Percentiles rank a stretch among this genome's conserved stretches.
phyloP scores from a whole-genome alignment of 306 rosid species.

The Crotalaria pallida region DNA sequence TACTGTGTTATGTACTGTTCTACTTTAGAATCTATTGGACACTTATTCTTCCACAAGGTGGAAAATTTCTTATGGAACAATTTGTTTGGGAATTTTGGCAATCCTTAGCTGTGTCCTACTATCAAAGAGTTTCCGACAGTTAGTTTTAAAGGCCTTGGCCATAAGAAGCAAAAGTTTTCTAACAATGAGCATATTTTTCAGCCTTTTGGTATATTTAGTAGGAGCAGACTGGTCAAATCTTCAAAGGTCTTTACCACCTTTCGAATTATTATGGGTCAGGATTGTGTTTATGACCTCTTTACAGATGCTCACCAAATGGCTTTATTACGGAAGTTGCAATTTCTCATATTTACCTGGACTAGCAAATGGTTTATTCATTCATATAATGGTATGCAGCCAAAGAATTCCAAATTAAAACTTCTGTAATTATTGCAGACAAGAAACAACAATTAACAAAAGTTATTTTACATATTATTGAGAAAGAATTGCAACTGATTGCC shows the following conservation, averaged over 20 bases:
- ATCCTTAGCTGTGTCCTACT: background rate
- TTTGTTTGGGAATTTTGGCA: background rate
- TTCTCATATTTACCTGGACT: background rate
- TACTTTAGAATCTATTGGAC: background rate
- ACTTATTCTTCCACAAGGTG: background rate
- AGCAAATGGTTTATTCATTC: background rate
- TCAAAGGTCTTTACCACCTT: background rate
- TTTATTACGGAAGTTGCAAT: constrained; percentile 3
- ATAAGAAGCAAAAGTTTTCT: background rate
- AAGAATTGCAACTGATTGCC: background rate
- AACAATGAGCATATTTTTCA: background rate
- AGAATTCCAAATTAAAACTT: background rate
- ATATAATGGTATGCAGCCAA: background rate
- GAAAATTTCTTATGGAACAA: background rate
- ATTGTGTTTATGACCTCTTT: background rate
- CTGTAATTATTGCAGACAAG: background rate
- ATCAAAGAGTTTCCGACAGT: background rate
- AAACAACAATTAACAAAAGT: background rate
- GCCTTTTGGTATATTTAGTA: background rate
- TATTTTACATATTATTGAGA: background rate
- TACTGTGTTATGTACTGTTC: background rate
- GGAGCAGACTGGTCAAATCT: background rate
- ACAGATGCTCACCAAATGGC: background rate
- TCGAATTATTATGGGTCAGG: background rate
- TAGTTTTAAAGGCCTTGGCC: background rate